A percentile compares a stretch with the other conserved stretches of the same genome.
These are phyloP conservation scores for Tricholoma saponaceum DNA, from an alignment of 768 basidiomycete species.

Conservation along the genomic window DNA sequence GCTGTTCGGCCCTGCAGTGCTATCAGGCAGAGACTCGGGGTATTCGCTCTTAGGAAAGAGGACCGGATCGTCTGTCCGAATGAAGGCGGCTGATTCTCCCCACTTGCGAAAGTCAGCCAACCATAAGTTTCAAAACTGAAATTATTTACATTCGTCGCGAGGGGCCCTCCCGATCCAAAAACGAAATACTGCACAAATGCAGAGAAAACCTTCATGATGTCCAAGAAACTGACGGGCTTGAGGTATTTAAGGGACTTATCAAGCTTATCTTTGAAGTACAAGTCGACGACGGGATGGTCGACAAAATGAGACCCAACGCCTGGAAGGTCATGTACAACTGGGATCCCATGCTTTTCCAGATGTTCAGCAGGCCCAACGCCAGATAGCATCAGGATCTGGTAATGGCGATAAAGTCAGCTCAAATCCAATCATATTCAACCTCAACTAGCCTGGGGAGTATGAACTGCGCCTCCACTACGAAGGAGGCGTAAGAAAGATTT, in stretches of 20 bases:
- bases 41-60: conserved; percentile 38
- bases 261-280: conserved; percentile 49
- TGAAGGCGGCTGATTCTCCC: conserved; percentile 50
- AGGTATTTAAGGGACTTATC: conserved; percentile 40
- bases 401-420: background rate
- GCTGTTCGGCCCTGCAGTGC: conserved; percentile 32
- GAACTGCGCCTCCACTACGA: conserved; percentile 52
- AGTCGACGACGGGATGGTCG: conserved; percentile 60
- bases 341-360: conserved; percentile 48
- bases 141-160: conserved; percentile 48
- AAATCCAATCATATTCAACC: background rate
- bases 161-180: conserved; percentile 40
- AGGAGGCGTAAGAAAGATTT: background rate
- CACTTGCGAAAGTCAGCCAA: conserved; percentile 20
- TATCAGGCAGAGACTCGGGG: conserved; percentile 29
- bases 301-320: conserved; percentile 71
- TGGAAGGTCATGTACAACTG: conserved; percentile 57
- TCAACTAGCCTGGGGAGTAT: conserved; percentile 46
- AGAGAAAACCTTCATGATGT: conserved; percentile 25
- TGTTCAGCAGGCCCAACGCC: conserved; percentile 70
- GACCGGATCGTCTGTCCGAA: conserved; percentile 42
- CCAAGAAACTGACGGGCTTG: conserved; percentile 19
- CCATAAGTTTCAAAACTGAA: background rate
- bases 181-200: conserved; percentile 38
- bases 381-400: conserved; percentile 68